Base-by-base conservation (phyloP, 148 eudicot genomes). In the Rhododendron ovatum region DNA sequence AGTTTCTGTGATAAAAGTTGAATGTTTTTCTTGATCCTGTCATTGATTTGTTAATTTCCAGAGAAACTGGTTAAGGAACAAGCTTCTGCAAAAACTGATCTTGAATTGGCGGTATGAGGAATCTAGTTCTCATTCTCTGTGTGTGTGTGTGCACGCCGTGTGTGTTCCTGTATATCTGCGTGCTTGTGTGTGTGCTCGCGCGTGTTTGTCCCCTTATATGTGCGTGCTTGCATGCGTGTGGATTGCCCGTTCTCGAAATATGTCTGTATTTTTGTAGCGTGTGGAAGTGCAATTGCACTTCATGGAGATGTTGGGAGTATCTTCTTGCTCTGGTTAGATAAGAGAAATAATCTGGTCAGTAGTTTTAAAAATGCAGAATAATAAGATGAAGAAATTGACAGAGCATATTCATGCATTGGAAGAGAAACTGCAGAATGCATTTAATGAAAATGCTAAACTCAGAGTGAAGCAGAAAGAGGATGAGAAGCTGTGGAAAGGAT, bases 41-140 rank as follows among this genome's bases (percentile, higher is more conserved):
- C 43, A 28, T 53, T 67, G 84, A 81, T 63, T 37, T 84, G 41
- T 35, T 79, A 18, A 61, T 88, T 89, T 86, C 28, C 95, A 97
- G 99, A 95, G 91, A 94, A 95, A 92, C 82, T 97, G 91, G 95
- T 94, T n/a, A 94, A 92, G 80, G 99, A 97, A 80, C 99, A 97
- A 89, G 99, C 98, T 77, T 92, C 95, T 74, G 93, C 96, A 83
- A 93, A 90, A 89, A 92, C 96, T 63, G 96, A 93, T 85, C 96
- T 95, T 17, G 95, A 94, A 84, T 87, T 93, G 86, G 98, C 98
- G 95, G 99, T 96, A 92, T 45, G 67, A 22, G 75, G 57, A 78
- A 47, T 83, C 82, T 88, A 55, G 69, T 20, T 84, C 39, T 87
- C 17, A 53, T 41, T 55, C 71, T 55, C 0, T 59, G 65, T 22